Percentiles rank a stretch among this genome's conserved stretches.
Conservation (phyloP, 108 stramenopile species). For the Nitzschia sp. region DNA sequence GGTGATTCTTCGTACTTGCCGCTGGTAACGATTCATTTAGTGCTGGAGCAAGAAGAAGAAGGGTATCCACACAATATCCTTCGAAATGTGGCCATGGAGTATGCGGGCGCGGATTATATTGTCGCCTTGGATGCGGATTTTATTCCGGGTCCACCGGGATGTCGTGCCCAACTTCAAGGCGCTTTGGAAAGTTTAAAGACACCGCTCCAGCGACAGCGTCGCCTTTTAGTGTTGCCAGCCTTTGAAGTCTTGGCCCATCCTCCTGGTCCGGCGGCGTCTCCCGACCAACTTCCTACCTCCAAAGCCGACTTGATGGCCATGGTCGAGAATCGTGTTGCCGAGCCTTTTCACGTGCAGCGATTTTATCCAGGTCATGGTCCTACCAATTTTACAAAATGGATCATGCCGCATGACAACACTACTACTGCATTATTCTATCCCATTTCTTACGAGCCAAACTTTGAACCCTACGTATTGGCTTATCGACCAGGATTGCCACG, state of each 20-base stretch:
- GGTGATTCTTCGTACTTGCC: not conserved
- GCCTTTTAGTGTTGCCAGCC: slow-evolving; percentile 24
- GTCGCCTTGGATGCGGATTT: slow-evolving; percentile 42
- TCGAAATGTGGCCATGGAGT: slow-evolving; percentile 35
- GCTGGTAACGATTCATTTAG: slow-evolving; percentile 7
- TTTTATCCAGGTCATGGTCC: not conserved
- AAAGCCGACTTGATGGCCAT: not conserved
- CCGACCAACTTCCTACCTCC: not conserved
- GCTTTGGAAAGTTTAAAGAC: not conserved
- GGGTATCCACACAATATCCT: slow-evolving; percentile 36
- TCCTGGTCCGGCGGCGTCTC: not conserved
- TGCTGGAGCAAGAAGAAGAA: not conserved
- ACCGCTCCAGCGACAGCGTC: not conserved
- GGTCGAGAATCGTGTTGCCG: not conserved
- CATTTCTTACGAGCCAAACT: slow-evolving; percentile 14
- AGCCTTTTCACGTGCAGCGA: not conserved
- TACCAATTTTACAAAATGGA: not conserved
- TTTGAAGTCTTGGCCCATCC: slow-evolving; percentile 1
- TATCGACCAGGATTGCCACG: slow-evolving; percentile 30
- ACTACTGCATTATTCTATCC: slow-evolving; percentile 5
- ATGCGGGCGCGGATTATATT: slow-evolving; percentile 23
- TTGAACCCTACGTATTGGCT: slow-evolving; percentile 43
- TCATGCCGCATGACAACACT: not conserved
- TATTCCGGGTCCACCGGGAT: slow-evolving; percentile 14
- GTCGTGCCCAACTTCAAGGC: not conserved